Percentiles rank a stretch among this genome's conserved stretches.
Evolutionary conservation across 768 basidiomycete species (phyloP).

Genomic region (Rhodosporidiobolus odoratus): DNA sequence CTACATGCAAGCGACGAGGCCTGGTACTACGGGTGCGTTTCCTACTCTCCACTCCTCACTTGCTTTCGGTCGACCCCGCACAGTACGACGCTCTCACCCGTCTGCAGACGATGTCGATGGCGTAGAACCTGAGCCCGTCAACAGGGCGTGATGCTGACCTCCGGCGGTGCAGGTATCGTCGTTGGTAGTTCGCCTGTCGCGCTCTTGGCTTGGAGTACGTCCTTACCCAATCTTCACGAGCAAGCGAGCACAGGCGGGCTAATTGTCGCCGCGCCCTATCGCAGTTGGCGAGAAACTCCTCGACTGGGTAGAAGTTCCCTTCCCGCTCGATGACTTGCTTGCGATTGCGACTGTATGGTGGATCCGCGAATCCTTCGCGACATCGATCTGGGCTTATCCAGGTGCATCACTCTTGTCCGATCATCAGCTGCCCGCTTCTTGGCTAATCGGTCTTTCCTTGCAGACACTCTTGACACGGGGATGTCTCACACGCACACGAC

Average conservation of each 20-base stretch:
- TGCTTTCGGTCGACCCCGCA: no score
- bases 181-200: conserved; percentile 35
- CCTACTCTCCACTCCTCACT: background rate
- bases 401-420: conserved; percentile 1
- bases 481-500: conserved; percentile 16
- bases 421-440: background rate
- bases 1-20: conserved; percentile 18
- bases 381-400: conserved; percentile 34
- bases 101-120: no score
- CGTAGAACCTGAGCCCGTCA: background rate
- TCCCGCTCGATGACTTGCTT: conserved; percentile 22
- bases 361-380: conserved; percentile 23
- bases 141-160: background rate
- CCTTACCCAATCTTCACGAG: no score
- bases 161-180: conserved; percentile 8
- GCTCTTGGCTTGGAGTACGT: conserved; percentile 38
- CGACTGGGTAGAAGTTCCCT: conserved; percentile 39
- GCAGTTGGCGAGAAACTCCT: conserved; percentile 39
- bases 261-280: background rate
- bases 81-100: no score
- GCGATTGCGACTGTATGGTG: conserved; percentile 33
- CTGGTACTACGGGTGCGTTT: conserved; percentile 20
- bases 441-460: background rate
- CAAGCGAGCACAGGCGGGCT: no score
- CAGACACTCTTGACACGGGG: conserved; percentile 13